Evolutionary conservation across 2,329 filamentous ascomycete genomes (phyloP), one percentile per base, ranked within the genome.

Genomic region (Aulographum hederae): DNA sequence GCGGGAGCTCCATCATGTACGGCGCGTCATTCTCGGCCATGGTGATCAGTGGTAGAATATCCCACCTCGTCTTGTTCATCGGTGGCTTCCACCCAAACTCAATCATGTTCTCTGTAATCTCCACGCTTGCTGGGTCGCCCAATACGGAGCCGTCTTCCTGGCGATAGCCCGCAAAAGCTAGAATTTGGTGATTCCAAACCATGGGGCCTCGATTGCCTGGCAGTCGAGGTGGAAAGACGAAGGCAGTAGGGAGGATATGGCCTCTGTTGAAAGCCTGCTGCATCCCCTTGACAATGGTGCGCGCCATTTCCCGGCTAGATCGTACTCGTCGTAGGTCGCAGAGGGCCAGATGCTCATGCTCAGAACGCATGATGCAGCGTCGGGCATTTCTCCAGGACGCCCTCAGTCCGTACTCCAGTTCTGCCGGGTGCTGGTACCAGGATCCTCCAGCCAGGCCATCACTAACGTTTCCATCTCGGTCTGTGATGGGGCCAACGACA

Each of bases 11-110:
- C 4, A 38, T 40, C 20, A 48, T 41, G 18, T 28, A 37, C 2
- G 45, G 43, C 12, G 21, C 29, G 25, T 47, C 42, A 12, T 39
- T 41, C 15, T 42, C 40, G 4, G 45, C 44, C 44, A 46, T 43
- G 6, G 42, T 42, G 16, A 47, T 41, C 11, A 48, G 34, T 13
- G 45, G 43, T 14, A 48, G 39, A 10, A 47, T 33, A 34, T 48
- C 45, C 43, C 43, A 48, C 15, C 37, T 35, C 8, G 39, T 40
- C 16, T 37, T 33, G 16, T 38, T 25, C 14, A 26, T 16, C 11
- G 45, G 45, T 14, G 45, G 43, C 23, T 32, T 32, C 45, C 45
- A 48, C 3, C 45, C 45, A 13, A 47, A 33, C 14, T 43, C 37
- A 20, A 48, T 43, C 30, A 47, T 45, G 13, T 34, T 41, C 8